Evolutionary conservation across 1,284 basidiomycete genomes (phyloP).

Genomic region (Microbotryum silenes-acaulis): DNA sequence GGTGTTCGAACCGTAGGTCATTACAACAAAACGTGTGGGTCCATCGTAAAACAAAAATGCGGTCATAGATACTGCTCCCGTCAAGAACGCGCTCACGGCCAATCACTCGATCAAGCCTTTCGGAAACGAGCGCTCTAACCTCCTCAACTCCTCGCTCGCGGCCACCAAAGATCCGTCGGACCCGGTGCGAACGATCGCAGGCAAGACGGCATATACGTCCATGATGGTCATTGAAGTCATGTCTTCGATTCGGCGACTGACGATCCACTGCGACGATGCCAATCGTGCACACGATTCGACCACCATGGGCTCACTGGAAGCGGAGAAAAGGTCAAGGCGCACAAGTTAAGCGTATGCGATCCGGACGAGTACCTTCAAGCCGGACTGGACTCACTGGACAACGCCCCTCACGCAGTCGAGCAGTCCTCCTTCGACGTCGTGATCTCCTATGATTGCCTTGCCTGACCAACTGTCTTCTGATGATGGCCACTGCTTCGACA

Average conservation of each 20-base stretch:
- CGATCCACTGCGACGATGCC: conserved; percentile 6
- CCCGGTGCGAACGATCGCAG: not conserved
- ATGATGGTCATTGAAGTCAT: not conserved
- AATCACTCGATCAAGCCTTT: not conserved
- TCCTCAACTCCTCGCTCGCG: conserved; percentile 20
- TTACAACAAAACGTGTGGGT: too few relatives aligned
- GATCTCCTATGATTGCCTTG: conserved; percentile 3
- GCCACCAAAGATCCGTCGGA: conserved; percentile 15
- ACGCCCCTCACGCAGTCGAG: conserved; percentile 3
- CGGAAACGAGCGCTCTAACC: conserved; percentile 10
- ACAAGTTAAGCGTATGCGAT: not conserved
- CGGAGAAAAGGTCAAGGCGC: not conserved
- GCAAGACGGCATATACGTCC: conserved; percentile 15
- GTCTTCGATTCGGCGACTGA: conserved; percentile 2
- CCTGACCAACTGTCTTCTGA: conserved; percentile 8
- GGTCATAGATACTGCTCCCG: too few relatives aligned
- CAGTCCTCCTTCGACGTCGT: conserved; percentile 1
- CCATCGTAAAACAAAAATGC: too few relatives aligned
- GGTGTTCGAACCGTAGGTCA: too few relatives aligned
- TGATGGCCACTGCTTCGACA: not conserved
- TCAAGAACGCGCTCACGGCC: too few relatives aligned
- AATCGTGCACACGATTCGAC: conserved; percentile 16
- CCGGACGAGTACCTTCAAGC: too few relatives aligned
- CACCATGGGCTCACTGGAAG: not conserved
- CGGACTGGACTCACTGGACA: too few relatives aligned